phyloP scores from a whole-genome alignment of 768 basidiomycete genomes.

The Ephemerocybe angulata region DNA sequence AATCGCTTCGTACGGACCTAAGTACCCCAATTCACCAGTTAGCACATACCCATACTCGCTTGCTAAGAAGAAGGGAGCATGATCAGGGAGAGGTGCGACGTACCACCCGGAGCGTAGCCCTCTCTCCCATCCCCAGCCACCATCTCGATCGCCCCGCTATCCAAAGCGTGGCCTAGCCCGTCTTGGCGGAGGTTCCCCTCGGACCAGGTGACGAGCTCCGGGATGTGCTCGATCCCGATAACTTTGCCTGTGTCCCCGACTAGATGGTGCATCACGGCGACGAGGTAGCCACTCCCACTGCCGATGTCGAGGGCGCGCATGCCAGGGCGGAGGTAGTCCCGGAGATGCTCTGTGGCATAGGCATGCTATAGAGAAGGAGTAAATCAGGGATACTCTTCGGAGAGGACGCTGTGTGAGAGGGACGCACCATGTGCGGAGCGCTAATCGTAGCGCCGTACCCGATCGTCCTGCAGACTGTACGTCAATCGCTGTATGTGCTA shows the following conservation, averaged over 20 bases:
- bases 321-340: slow-evolving; percentile 67
- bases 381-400: too few relatives aligned
- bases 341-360: slow-evolving; percentile 74
- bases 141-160: slow-evolving; percentile 55
- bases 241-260: slow-evolving; percentile 58
- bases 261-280: slow-evolving; percentile 78
- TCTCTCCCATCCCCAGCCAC: slow-evolving; percentile 76
- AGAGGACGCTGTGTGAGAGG: not conserved
- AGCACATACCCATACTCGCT: too few relatives aligned
- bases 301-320: slow-evolving; percentile 85
- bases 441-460: slow-evolving; percentile 90
- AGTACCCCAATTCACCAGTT: not conserved
- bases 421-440: slow-evolving; percentile 90
- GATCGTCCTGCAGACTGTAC: slow-evolving; percentile 60
- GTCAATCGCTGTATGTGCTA: not conserved
- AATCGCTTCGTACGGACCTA: slow-evolving; percentile 76
- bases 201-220: slow-evolving; percentile 71
- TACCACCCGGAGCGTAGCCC: slow-evolving; percentile 44
- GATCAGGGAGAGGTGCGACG: slow-evolving; percentile 2
- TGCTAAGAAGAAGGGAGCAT: too few relatives aligned
- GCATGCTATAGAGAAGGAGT: slow-evolving; percentile 69
- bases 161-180: slow-evolving; percentile 52
- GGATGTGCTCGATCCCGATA: slow-evolving; percentile 89
- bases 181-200: slow-evolving; percentile 63
- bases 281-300: slow-evolving; percentile 82